Evolutionary conservation across 2,329 filamentous ascomycete species (phyloP), one percentile per base, ranked within the genome.

Genomic region (Ceratocystis cacaofunesta): DNA sequence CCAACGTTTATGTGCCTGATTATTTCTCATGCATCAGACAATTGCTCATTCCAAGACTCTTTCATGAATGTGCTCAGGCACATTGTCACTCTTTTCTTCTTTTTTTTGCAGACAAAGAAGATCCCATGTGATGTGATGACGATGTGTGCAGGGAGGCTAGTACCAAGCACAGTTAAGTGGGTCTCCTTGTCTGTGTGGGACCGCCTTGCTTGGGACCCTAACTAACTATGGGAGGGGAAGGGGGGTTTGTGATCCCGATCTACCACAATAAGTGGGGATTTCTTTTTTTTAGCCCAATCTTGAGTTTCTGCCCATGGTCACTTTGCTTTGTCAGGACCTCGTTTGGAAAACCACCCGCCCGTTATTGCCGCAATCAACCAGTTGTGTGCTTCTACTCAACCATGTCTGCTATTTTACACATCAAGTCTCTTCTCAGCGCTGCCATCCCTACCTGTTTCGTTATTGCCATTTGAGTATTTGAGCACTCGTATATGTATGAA

Each of bases 141-240:
- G 55, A 58, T 58, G 55, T 58, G 55, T 58, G 25, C 55, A 58
- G 55, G 55, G 55, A 58, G 55, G 25, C 55, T 36, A 58, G 19
- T 30, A 12, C 50, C 48, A 12, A n/a, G 15, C 22, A 30, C 52
- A 30, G 3, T 5, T 28, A 32, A 22, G 55, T 58, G 55, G 55
- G 55, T 58, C 55, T 58, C 55, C 48, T 19, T 36, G 28, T 58
- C 55, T 36, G 55, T 58, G 55, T 28, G 55, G 55, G 25, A 5
- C 25, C 8, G 12, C 48, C 48, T 50, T n/a, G 55, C 30, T 32
- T 58, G 55, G 15, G 52, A 58, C 55, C 55, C 55, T 58, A 58
- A 57, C 52, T 36, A 57, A 58, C 28, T 15, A 58, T 10, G 55
- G 12, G 28, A 19, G 36, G 32, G 32, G 32, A 12, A 15, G 10